Conservation (phyloP, 2,329 filamentous ascomycete genomes). For the Exophiala lecanii-corni region DNA sequence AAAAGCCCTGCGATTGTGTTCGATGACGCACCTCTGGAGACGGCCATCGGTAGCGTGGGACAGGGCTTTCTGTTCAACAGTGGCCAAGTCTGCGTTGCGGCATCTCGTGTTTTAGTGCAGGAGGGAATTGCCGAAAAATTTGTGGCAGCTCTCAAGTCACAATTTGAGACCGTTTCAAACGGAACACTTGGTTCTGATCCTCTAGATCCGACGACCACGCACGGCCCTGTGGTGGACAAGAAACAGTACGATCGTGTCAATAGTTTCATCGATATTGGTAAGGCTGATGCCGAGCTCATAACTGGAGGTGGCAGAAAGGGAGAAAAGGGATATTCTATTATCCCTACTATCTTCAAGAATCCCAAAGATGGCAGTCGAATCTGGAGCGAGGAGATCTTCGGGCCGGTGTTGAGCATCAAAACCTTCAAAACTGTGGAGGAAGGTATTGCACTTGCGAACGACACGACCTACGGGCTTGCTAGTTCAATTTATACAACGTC, state of each 20-base stretch:
- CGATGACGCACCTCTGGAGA: constrained; percentile 56
- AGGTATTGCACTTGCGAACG: constrained; percentile 34
- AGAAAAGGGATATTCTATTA: constrained; percentile 36
- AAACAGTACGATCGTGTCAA: constrained; percentile 41
- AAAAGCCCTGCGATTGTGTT: constrained; percentile 57
- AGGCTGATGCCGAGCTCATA: constrained; percentile 35
- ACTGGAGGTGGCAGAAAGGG: constrained; percentile 33
- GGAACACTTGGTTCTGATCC: constrained; percentile 60
- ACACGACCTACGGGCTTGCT: constrained; percentile 38
- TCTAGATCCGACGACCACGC: constrained; percentile 53
- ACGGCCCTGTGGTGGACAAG: constrained; percentile 42
- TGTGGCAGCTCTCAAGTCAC: constrained; percentile 34
- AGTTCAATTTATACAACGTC: constrained; percentile 36
- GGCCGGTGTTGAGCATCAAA: constrained; percentile 37
- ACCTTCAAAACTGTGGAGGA: constrained; percentile 37
- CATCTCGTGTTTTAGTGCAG: constrained; percentile 61
- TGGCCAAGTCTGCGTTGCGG: constrained; percentile 62
- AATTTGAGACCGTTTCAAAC: constrained; percentile 57
- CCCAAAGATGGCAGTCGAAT: constrained; percentile 33
- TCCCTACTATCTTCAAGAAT: constrained; percentile 36
- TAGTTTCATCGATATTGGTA: constrained; percentile 39
- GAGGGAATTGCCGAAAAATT: constrained; percentile 59
- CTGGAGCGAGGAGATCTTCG: constrained; percentile 39
- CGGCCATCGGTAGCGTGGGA: constrained; percentile 73
- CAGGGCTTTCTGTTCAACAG: constrained; percentile 56